phyloP scores from a whole-genome alignment of 75 land plant species.

The Chamaecyparis obtusa region DNA sequence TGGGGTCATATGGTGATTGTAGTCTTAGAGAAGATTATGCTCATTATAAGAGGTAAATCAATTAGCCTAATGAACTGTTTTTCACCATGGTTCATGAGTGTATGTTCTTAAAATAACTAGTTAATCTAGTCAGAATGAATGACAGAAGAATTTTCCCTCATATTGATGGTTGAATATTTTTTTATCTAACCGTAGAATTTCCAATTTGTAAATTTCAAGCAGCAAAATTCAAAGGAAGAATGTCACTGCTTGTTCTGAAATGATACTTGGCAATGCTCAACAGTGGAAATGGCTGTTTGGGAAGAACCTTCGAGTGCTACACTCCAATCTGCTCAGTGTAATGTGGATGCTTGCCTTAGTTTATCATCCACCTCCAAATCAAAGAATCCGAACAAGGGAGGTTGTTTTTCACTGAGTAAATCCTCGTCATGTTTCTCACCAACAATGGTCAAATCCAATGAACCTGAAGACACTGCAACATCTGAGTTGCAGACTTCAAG shows the following conservation, averaged over 20 bases:
- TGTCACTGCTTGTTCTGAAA: neutral
- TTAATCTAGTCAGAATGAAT: neutral
- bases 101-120: neutral
- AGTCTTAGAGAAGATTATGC: neutral
- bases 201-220: neutral
- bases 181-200: neutral
- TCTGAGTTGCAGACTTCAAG: conserved; percentile 7
- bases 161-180: neutral
- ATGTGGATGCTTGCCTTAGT: conserved; percentile 1
- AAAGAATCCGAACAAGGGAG: neutral
- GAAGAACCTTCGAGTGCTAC: neutral
- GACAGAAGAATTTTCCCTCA: neutral
- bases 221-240: neutral
- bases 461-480: neutral
- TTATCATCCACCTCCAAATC: neutral
- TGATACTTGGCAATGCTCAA: conserved; percentile 3
- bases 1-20: neutral
- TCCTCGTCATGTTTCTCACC: neutral
- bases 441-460: conserved; percentile 5
- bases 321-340: neutral
- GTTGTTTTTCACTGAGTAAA: neutral
- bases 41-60: neutral
- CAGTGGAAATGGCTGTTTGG: neutral
- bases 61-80: neutral
- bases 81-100: neutral